Evolutionary conservation across 805 yeast genomes (phyloP).

Genomic region (Alloascoidea hylecoeti): DNA sequence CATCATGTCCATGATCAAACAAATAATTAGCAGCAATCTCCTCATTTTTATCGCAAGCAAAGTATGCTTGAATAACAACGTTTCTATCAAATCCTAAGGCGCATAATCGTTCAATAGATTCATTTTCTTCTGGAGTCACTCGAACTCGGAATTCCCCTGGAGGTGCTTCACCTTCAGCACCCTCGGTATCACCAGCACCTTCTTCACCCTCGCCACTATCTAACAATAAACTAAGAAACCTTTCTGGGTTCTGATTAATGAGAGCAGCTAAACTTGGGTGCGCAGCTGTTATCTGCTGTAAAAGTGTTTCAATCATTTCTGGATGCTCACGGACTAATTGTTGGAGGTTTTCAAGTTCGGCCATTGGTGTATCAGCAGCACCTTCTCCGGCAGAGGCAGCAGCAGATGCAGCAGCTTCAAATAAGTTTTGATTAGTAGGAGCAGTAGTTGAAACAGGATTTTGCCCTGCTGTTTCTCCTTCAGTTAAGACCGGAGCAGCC

Average conservation of each 20-base stretch:
- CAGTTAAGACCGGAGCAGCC: slow-evolving; percentile 12
- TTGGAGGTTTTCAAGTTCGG: slow-evolving; percentile 36
- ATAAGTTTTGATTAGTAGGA: slow-evolving; percentile 27
- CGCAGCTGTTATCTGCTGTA: slow-evolving; percentile 67
- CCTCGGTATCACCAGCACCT: slow-evolving; percentile 19
- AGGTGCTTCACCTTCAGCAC: slow-evolving; percentile 20
- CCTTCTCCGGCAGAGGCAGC: slow-evolving; percentile 13
- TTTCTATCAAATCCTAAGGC: slow-evolving; percentile 88
- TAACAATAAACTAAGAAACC: slow-evolving; percentile 59
- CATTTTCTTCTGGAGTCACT: slow-evolving; percentile 72
- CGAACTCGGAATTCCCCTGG: slow-evolving; percentile 34
- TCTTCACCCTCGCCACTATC: slow-evolving; percentile 23
- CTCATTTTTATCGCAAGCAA: slow-evolving; percentile 97
- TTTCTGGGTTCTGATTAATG: slow-evolving; percentile 66
- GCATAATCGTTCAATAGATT: slow-evolving; percentile 79
- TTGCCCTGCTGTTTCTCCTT: slow-evolving; percentile 8
- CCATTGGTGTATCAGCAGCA: slow-evolving; percentile 20
- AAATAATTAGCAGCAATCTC: slow-evolving; percentile 90
- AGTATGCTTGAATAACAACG: slow-evolving; percentile 81
- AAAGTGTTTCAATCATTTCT: slow-evolving; percentile 68
- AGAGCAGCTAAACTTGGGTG: slow-evolving; percentile 74
- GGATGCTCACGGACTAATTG: slow-evolving; percentile 77
- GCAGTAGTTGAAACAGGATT: slow-evolving; percentile 11
- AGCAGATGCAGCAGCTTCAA: slow-evolving; percentile 35
- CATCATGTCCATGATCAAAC: slow-evolving; percentile 29